Conservation (phyloP, 192 early-diverging fungal species). For the Podila minutissima region DNA sequence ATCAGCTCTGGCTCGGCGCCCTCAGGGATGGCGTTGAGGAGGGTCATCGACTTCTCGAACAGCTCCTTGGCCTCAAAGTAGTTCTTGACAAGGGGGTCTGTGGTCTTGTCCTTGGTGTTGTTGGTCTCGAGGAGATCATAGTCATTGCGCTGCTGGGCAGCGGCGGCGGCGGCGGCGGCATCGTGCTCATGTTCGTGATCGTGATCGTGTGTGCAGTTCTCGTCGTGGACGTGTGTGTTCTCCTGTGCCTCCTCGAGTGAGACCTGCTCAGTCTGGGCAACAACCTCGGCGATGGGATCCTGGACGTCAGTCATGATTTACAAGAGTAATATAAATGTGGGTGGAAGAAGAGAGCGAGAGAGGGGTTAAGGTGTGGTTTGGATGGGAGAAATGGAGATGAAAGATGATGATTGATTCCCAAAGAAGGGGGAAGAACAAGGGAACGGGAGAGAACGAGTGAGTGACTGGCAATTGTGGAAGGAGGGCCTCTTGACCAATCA, state of each 20-base stretch:
- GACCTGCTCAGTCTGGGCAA: constrained; percentile 23
- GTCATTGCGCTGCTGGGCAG: constrained; percentile 31
- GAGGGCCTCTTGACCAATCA: no score
- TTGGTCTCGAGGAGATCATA: constrained; percentile 61
- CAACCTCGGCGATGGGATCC: constrained; percentile 15
- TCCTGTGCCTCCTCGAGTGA: constrained; percentile 20
- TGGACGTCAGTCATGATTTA: constrained; percentile 39
- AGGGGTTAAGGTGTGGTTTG: constrained; percentile 1
- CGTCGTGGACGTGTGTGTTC: constrained; percentile 43
- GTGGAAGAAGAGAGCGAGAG: background rate
- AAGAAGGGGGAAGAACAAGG: constrained; percentile 3
- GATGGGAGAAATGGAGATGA: constrained; percentile 5
- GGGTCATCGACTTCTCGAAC: constrained; percentile 1
- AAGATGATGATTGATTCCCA: constrained; percentile 1
- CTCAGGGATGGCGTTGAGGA: constrained; percentile 56
- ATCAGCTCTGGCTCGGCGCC: constrained; percentile 58
- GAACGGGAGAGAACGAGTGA: background rate
- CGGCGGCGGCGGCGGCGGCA: constrained; percentile 2
- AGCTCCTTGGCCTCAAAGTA: constrained; percentile 67
- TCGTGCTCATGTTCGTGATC: constrained; percentile 17
- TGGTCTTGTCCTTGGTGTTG: constrained; percentile 55
- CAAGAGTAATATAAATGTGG: background rate
- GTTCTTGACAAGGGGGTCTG: constrained; percentile 59
- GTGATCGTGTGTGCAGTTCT: constrained; percentile 47
- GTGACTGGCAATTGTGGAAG: constrained; percentile 1